A percentile compares a stretch with the other conserved stretches of the same genome.
Conservation (phyloP, 2,329 filamentous ascomycete genomes). For the Phaeosphaeriaceae sp. region DNA sequence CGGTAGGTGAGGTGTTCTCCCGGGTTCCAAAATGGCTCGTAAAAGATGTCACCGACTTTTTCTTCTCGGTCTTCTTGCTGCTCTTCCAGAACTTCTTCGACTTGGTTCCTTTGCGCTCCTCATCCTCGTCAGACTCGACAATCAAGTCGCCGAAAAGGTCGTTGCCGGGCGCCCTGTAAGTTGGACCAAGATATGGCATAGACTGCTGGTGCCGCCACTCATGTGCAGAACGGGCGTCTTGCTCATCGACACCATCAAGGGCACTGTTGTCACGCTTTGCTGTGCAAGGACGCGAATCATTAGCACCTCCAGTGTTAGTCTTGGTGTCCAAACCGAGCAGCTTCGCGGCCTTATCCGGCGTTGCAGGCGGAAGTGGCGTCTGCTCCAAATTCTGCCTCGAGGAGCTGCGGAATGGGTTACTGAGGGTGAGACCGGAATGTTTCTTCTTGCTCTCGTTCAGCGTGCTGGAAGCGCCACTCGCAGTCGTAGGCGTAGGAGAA, state of each 20-base stretch:
- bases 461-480: constrained; percentile 4
- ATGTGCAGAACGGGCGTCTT: constrained; percentile 3
- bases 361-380: constrained; percentile 25
- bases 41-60: constrained; percentile 15
- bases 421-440: constrained; percentile 18
- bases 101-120: constrained; percentile 10
- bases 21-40: background rate
- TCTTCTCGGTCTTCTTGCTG: constrained; percentile 18
- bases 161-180: background rate
- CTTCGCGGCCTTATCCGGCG: constrained; percentile 10
- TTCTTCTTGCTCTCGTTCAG: constrained; percentile 22
- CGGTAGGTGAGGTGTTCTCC: background rate
- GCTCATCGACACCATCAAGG: constrained; percentile 2
- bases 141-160: background rate
- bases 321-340: background rate
- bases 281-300: background rate
- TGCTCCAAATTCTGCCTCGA: background rate
- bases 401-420: constrained; percentile 12
- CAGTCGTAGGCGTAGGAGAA: constrained; percentile 10
- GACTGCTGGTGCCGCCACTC: constrained; percentile 1
- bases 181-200: constrained; percentile 4
- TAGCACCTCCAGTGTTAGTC: background rate
- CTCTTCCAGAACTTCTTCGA: constrained; percentile 9
- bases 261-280: constrained; percentile 5
- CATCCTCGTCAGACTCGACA: constrained; percentile 15